These are phyloP conservation scores for Achaetomiella virescens DNA, from an alignment of 495 filamentous ascomycete genomes.

Conservation along the genomic window DNA sequence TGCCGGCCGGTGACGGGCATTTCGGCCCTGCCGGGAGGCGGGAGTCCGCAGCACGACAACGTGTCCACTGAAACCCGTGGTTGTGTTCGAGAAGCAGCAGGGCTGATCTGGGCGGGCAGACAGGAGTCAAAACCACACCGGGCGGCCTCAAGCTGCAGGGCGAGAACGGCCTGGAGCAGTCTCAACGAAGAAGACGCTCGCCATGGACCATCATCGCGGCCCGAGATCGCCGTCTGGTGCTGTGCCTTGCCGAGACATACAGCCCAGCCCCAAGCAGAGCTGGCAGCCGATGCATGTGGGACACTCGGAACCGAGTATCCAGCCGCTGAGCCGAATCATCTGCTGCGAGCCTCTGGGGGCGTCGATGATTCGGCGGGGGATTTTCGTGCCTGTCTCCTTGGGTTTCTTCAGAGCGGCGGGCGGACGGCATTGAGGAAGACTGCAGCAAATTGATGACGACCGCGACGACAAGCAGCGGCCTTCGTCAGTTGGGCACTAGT, in stretches of 20 bases:
- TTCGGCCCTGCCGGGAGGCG: no score
- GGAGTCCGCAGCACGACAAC: no score
- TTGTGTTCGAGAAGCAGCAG: no score
- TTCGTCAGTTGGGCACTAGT: no score
- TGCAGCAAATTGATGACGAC: slow-evolving; percentile 14
- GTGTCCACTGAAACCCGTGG: no score
- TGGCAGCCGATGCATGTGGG: background rate
- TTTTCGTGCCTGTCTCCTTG: background rate
- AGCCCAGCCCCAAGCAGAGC: background rate
- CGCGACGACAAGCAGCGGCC: background rate
- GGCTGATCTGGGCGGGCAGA: no score
- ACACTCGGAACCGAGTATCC: slow-evolving; percentile 9
- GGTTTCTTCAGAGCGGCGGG: background rate
- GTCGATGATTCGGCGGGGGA: background rate
- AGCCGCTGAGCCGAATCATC: background rate
- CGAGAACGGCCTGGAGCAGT: background rate
- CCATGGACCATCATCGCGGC: background rate
- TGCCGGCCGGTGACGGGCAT: no score
- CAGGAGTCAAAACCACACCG: no score
- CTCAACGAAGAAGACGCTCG: background rate
- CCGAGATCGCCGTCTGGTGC: background rate
- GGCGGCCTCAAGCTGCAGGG: background rate
- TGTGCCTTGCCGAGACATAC: slow-evolving; percentile 4
- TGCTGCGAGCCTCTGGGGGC: background rate
- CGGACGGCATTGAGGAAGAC: background rate